These are phyloP conservation scores for Tetragonia tetragonoides DNA, from an alignment of 148 eudicot species.

Conservation along the genomic window DNA sequence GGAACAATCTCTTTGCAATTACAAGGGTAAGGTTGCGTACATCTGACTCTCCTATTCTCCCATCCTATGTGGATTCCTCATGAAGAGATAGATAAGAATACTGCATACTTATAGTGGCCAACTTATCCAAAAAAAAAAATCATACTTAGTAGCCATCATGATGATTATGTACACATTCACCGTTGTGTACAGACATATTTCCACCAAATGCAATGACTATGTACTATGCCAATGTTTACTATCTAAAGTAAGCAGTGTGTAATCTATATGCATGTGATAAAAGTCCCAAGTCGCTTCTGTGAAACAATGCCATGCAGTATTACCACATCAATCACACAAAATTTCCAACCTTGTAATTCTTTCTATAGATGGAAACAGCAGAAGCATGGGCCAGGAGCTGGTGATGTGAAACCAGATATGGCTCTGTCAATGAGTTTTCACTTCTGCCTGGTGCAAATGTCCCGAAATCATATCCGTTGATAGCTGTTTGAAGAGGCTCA, in stretches of 20 bases:
- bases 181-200: neutral
- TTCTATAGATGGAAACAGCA: constrained; percentile 61
- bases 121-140: neutral
- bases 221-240: neutral
- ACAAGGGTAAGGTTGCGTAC: too few relatives aligned
- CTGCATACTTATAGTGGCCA: neutral
- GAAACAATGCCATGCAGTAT: neutral
- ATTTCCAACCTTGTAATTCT: constrained; percentile 54
- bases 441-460: constrained; percentile 74
- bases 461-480: constrained; percentile 63
- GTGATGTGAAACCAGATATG: constrained; percentile 69
- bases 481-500: constrained; percentile 79
- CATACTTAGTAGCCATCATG: neutral
- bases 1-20: too few relatives aligned
- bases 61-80: too few relatives aligned
- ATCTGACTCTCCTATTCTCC: too few relatives aligned
- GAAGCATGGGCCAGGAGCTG: constrained; percentile 79
- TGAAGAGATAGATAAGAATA: too few relatives aligned
- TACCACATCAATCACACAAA: constrained; percentile 7
- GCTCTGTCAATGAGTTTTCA: constrained; percentile 48
- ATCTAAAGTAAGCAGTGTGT: neutral
- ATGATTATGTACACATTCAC: neutral
- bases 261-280: neutral
- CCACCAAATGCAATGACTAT: neutral
- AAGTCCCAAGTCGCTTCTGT: neutral